Evolutionary conservation across 768 basidiomycete species (phyloP).

Genomic region (Roridomyces roridus): DNA sequence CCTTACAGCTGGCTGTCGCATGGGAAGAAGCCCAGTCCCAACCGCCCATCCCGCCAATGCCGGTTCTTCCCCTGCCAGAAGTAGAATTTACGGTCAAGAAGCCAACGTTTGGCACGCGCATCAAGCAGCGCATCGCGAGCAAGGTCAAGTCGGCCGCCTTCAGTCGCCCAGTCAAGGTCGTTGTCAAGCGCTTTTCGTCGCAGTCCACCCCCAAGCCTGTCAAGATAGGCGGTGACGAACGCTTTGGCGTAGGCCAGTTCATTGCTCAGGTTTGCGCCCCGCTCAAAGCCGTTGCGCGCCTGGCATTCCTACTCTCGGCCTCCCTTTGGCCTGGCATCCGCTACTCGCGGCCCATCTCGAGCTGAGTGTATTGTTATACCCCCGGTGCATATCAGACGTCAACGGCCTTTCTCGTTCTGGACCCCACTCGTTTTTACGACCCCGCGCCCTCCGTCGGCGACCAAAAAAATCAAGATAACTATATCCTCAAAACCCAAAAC

Average conservation of each 20-base stretch:
- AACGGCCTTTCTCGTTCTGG: too few species aligned
- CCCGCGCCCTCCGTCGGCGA: too few species aligned
- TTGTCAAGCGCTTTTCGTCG: not conserved
- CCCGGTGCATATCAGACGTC: too few species aligned
- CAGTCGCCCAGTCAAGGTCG: not conserved
- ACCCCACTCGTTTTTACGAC: too few species aligned
- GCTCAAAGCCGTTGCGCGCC: not conserved
- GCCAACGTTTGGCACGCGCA: not conserved
- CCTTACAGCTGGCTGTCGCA: not conserved
- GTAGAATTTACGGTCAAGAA: constrained; percentile 4
- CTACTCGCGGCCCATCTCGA: too few species aligned
- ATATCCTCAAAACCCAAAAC: too few species aligned
- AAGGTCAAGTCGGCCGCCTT: not conserved
- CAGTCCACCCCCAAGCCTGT: constrained; percentile 3
- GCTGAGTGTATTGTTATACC: too few species aligned
- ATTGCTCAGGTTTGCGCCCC: not conserved
- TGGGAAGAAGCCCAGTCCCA: not conserved
- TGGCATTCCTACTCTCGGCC: too few species aligned
- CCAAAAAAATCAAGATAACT: too few species aligned
- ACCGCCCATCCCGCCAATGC: constrained; percentile 9
- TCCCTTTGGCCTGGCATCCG: too few species aligned
- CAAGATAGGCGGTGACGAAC: not conserved
- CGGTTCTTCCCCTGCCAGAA: constrained; percentile 14
- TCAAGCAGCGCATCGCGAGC: not conserved
- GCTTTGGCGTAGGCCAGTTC: not conserved